Evolutionary conservation across 148 eudicot species (phyloP).

Genomic region (Limonium bicolor): DNA sequence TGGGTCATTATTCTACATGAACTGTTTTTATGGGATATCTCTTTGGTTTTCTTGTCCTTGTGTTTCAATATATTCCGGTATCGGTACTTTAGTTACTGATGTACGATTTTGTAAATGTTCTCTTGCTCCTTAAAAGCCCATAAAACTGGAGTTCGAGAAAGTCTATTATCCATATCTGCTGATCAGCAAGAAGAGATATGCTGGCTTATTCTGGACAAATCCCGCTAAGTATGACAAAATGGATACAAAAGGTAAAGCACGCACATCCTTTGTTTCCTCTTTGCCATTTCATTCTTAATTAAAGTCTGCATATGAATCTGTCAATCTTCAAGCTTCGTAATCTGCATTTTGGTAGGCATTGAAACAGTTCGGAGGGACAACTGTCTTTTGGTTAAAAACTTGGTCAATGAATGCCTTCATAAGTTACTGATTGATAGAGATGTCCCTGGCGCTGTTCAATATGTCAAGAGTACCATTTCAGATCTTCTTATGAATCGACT

Average conservation of each 20-base stretch:
- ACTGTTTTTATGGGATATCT: no score
- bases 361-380: slow-evolving; percentile 97
- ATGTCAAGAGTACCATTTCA: slow-evolving; percentile 79
- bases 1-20: no score
- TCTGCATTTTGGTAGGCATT: slow-evolving; percentile 44
- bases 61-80: no score
- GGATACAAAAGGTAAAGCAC: slow-evolving; percentile 82
- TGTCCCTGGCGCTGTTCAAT: slow-evolving; percentile 84
- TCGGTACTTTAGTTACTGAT: no score
- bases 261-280: not conserved
- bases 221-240: slow-evolving; percentile 82
- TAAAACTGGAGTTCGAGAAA: slow-evolving; percentile 96
- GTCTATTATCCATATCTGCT: slow-evolving; percentile 85
- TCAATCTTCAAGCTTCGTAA: not conserved
- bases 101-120: not conserved
- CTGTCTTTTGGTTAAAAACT: slow-evolving; percentile 84
- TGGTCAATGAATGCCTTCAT: slow-evolving; percentile 85
- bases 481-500: slow-evolving; percentile 96
- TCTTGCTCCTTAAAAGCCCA: slow-evolving; percentile 43
- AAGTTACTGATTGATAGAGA: slow-evolving; percentile 90
- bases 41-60: no score
- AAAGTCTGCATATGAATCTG: no score
- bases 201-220: slow-evolving; percentile 92
- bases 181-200: slow-evolving; percentile 92
- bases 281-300: not conserved